A percentile compares a stretch with the other conserved stretches of the same genome.
Evolutionary conservation across 2,329 filamentous ascomycete genomes (phyloP).

Genomic region (Pyrenochaeta sp.): DNA sequence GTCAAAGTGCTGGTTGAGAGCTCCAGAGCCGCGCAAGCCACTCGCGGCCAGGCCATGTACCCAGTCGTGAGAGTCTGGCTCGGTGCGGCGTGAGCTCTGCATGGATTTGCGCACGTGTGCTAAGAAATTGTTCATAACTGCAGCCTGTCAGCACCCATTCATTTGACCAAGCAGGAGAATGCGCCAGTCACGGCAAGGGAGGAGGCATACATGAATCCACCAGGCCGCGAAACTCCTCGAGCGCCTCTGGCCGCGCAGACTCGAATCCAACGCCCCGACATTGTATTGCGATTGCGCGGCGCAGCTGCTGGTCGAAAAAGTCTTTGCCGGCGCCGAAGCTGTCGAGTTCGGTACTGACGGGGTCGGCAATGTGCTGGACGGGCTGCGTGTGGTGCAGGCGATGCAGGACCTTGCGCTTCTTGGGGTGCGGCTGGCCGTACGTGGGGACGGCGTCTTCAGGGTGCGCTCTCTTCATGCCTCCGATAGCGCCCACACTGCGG

Average conservation of each 20-base stretch:
- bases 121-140: constrained; percentile 64
- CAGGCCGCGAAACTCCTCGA: constrained; percentile 63
- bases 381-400: constrained; percentile 45
- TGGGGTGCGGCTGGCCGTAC: constrained; percentile 34
- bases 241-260: constrained; percentile 60
- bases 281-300: constrained; percentile 61
- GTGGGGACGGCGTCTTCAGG: constrained; percentile 25
- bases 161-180: not conserved
- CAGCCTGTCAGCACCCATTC: constrained; percentile 24
- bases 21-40: constrained; percentile 48
- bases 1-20: constrained; percentile 51
- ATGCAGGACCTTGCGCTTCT: constrained; percentile 46
- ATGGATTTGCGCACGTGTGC: constrained; percentile 64
- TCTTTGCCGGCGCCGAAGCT: constrained; percentile 54
- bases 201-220: constrained; percentile 65
- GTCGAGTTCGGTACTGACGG: constrained; percentile 43
- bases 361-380: constrained; percentile 40
- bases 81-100: constrained; percentile 62
- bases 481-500: constrained; percentile 37
- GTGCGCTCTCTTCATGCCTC: constrained; percentile 46
- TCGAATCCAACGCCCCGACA: constrained; percentile 63
- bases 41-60: constrained; percentile 58
- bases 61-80: constrained; percentile 67
- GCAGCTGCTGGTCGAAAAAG: constrained; percentile 62
- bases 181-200: constrained; percentile 20